Evolutionary conservation across 2,329 filamentous ascomycete genomes (phyloP), one percentile per base, ranked within the genome.

Genomic region (Xylariales sp.): DNA sequence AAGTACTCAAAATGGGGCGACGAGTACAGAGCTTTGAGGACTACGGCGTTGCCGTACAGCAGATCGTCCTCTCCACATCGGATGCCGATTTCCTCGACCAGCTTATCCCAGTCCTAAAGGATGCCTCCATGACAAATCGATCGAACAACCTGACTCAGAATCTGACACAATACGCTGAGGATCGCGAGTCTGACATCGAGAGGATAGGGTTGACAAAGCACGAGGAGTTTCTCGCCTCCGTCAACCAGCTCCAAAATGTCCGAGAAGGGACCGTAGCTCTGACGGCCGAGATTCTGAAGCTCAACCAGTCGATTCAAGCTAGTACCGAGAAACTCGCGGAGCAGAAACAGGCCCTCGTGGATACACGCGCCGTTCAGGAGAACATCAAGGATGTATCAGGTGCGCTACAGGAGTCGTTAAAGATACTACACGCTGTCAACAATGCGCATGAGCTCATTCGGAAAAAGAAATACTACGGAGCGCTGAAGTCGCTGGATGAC

Each of bases 1-100:
- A 9, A 32, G 8, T 10, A 10, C 29, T 31, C 36, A 45, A 36
- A 37, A 49, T 45, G 58, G 51, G 54, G 14, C 58, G 59, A 48
- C 50, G 58, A 40, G 49, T 47, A 2, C 57, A 61, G 31, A 60
- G 50, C 35, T 61, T 59, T 42, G 60, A 62, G 16, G 60, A 63
- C 45, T 61, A 62, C 44, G 53, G 53, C 47, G 55, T 58, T 10
- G 59, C 60, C 31, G 60, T 63, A 27, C 60, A 62, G 31, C 59
- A 98, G 88, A 94, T 97, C 52, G 90, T 96, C 47, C 80, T 95
- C 53, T 89, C 91, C 2, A 86, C 89, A 10, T 89, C 90, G 16
- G 91, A 97, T 57, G 78, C 84, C 37, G 93, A 98, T 56, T 97
- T 96, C 58, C 81, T 98, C 49, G 93, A 97, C 61, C 91, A 96